Percentiles rank a stretch among this genome's conserved stretches.
Evolutionary conservation across 2,329 filamentous ascomycete species (phyloP).

Genomic region (Dryadomyces sulphureus): DNA sequence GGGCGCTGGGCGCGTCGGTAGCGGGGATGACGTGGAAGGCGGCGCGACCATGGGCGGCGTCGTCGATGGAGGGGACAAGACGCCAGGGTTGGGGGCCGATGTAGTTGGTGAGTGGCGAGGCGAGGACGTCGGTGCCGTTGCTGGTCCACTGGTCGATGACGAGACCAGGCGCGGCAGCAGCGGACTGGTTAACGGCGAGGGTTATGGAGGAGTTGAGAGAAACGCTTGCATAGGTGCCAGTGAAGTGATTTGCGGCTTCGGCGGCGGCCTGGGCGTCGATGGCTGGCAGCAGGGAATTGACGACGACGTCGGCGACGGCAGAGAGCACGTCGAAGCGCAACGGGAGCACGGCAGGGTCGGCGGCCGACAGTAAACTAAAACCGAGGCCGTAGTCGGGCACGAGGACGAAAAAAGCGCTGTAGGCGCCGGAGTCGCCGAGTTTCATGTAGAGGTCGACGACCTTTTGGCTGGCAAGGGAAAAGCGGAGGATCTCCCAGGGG

Average conservation of each 20-base stretch:
- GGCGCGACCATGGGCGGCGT: conserved; percentile 21
- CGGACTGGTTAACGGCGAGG: conserved; percentile 19
- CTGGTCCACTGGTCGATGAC: conserved; percentile 22
- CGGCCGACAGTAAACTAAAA: conserved; percentile 22
- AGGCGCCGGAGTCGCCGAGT: conserved; percentile 25
- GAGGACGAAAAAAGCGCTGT: conserved; percentile 24
- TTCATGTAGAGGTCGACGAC: conserved; percentile 33
- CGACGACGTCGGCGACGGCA: conserved; percentile 16
- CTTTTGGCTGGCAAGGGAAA: conserved; percentile 21
- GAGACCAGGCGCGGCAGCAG: conserved; percentile 20
- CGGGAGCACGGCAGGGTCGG: conserved; percentile 1
- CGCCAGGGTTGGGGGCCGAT: conserved; percentile 3
- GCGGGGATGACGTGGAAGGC: conserved; percentile 19
- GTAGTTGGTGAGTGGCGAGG: conserved; percentile 7
- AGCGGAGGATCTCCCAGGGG: conserved; percentile 32
- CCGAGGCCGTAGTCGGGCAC: conserved; percentile 31
- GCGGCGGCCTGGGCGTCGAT: conserved; percentile 26
- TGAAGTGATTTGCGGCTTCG: conserved; percentile 17
- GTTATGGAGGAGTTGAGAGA: conserved; percentile 17
- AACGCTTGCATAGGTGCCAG: conserved; percentile 23
- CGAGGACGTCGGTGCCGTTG: conserved; percentile 24
- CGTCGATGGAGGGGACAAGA: conserved; percentile 18
- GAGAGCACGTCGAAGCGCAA: conserved; percentile 3
- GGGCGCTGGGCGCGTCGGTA: conserved; percentile 14
- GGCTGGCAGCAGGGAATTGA: conserved; percentile 21